A percentile compares a stretch with the other conserved stretches of the same genome.
Evolutionary conservation across 805 yeast species (phyloP).

Genomic region (Sporopachydermia lactativora): DNA sequence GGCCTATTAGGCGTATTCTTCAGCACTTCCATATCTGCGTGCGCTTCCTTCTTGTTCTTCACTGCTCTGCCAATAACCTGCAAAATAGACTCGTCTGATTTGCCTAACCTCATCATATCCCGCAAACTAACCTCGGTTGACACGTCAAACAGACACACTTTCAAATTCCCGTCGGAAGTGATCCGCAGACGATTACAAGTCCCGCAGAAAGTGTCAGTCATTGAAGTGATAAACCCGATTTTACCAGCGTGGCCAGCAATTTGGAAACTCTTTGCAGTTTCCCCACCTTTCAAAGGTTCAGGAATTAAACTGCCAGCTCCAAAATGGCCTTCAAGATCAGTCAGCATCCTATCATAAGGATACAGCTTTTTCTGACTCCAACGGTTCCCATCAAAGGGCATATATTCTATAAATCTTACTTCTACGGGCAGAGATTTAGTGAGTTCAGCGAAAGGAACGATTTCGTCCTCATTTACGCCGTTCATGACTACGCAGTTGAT

Average conservation of each 20-base stretch:
- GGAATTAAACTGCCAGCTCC: conserved; percentile 14
- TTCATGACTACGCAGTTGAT: conserved; percentile 37
- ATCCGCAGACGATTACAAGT: conserved; percentile 37
- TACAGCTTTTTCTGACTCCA: conserved; percentile 34
- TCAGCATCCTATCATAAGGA: conserved; percentile 29
- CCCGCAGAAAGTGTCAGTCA: conserved; percentile 39
- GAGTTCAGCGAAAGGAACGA: conserved; percentile 30
- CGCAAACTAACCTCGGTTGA: conserved; percentile 34
- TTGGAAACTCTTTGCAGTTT: conserved; percentile 33
- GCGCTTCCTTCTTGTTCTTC: conserved; percentile 31
- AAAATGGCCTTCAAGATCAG: conserved; percentile 18
- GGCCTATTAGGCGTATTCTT: conserved; percentile 35
- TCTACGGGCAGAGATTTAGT: conserved; percentile 27
- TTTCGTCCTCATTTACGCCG: conserved; percentile 36
- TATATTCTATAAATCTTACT: conserved; percentile 40
- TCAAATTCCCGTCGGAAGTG: conserved; percentile 39
- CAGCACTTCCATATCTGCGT: conserved; percentile 35
- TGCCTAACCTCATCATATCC: conserved; percentile 27
- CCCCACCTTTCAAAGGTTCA: conserved; percentile 21
- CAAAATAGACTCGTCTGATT: conserved; percentile 23
- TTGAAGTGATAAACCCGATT: conserved; percentile 39
- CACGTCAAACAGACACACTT: conserved; percentile 36
- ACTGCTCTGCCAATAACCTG: conserved; percentile 31
- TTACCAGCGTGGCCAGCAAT: conserved; percentile 30
- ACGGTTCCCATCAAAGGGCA: conserved; percentile 45